Conservation (phyloP, 108 stramenopile species). For the Cyclotella distinguenda region DNA sequence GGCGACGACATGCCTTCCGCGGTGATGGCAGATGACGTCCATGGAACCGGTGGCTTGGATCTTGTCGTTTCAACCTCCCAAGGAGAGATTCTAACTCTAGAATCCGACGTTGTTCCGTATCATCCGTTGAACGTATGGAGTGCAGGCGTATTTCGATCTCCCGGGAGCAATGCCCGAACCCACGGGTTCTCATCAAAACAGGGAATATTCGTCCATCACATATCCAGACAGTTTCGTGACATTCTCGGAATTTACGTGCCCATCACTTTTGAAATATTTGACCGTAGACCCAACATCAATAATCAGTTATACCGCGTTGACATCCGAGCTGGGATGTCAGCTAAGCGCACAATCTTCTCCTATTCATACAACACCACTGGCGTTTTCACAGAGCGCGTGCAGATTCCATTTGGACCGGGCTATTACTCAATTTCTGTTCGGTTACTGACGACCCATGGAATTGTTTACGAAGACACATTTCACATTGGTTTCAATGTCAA, state of each 20-base stretch:
- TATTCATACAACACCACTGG: constrained; percentile 59
- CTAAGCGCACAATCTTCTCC: constrained; percentile 43
- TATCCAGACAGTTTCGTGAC: constrained; percentile 70
- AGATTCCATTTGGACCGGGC: constrained; percentile 73
- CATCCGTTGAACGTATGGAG: constrained; percentile 84
- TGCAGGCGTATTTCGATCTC: constrained; percentile 61
- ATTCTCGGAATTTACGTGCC: constrained; percentile 77
- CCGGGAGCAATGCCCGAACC: constrained; percentile 57
- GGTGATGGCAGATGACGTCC: constrained; percentile 86
- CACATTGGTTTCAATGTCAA: constrained; percentile 82
- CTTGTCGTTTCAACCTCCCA: constrained; percentile 69
- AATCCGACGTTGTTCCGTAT: constrained; percentile 64
- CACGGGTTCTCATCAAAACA: constrained; percentile 80
- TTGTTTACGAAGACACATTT: constrained; percentile 80
- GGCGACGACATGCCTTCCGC: constrained; percentile 67
- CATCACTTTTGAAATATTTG: constrained; percentile 81
- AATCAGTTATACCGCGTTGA: constrained; percentile 66
- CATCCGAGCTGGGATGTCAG: constrained; percentile 64
- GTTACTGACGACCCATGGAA: constrained; percentile 67
- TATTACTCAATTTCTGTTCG: constrained; percentile 63
- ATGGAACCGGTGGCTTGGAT: constrained; percentile 73
- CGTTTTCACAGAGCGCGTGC: constrained; percentile 70
- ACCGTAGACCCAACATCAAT: constrained; percentile 69
- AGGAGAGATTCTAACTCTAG: constrained; percentile 75
- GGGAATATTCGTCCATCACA: constrained; percentile 79